phyloP scores from a whole-genome alignment of 805 yeast genomes.

The Ogataea ramenticola region DNA sequence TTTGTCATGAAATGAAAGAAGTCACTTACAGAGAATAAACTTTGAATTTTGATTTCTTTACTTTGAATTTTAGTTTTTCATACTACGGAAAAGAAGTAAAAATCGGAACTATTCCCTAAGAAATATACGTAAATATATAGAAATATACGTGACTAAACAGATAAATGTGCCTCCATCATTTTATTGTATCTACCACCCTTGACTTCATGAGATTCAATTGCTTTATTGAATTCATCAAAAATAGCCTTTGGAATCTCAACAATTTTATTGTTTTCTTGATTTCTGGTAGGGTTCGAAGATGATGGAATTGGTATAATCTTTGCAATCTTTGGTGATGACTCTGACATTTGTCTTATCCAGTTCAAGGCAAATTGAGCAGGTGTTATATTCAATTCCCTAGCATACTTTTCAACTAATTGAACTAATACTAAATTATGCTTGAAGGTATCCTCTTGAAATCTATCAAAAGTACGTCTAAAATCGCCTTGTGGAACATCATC shows the following conservation, averaged over 20 bases:
- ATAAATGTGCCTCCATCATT: background rate
- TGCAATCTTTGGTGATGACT: conserved; percentile 31
- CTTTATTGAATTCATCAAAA: conserved; percentile 41
- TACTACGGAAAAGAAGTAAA: too few species aligned
- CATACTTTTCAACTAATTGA: conserved; percentile 40
- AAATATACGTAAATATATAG: too few species aligned
- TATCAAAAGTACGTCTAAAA: conserved; percentile 41
- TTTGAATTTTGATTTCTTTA: too few species aligned
- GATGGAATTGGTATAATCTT: conserved; percentile 76
- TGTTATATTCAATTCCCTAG: conserved; percentile 38
- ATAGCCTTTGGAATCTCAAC: conserved; percentile 48
- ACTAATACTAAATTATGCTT: conserved; percentile 45
- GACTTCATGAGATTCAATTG: conserved; percentile 36
- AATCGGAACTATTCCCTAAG: too few species aligned
- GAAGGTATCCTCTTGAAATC: conserved; percentile 50
- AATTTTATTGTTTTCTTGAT: conserved; percentile 51
- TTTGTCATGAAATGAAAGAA: too few species aligned
- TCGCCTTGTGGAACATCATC: conserved; percentile 51
- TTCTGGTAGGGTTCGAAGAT: conserved; percentile 52
- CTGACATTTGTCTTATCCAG: conserved; percentile 39
- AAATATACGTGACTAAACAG: background rate
- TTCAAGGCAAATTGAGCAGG: conserved; percentile 67
- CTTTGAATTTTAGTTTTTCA: too few species aligned
- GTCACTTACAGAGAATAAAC: too few species aligned
- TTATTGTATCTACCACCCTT: conserved; percentile 35